Base-by-base conservation (phyloP, 176 grass and related monocot genomes). In the Coix lacrymajobi region DNA sequence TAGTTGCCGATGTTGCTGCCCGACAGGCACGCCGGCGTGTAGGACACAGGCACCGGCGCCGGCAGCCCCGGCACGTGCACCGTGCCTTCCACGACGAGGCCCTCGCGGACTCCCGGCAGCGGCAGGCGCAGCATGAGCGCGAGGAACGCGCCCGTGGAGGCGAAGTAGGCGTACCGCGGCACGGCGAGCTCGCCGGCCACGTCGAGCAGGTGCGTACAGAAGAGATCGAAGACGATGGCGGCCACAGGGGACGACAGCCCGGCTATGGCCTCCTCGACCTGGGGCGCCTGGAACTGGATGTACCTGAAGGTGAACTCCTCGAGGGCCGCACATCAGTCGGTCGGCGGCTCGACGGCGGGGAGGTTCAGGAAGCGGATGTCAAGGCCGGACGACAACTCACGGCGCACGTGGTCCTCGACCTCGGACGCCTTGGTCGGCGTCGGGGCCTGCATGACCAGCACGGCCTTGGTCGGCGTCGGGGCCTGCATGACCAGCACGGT, bases 101-200 rank as follows among this genome's bases (percentile, higher is more conserved):
- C 46, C 19, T 62, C 75, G 1, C 74, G 69, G 44, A 85, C 25
- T 62, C 37, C 65, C n/a, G 88, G 70, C 17, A 81, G 62, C 16
- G 71, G 51, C 4, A 81, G 48, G 36, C 80, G 62, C 8, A 85
- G 82, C 58, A 72, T 32, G 71, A 90, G 48, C 29, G 68, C 69
- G 62, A 85, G 83, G 15, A 70, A 69, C 71, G 88, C 72, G 60
- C 22, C 82, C 5, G 81, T 54, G 52, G 71, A 81, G 34, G 82
- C 41, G 71, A 85, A 69, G 79, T 81, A 90, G 32, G 72, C 68
- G 46, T 90, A 78, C 52, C 44, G 51, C 19, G 88, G 88, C 71
- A 82, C 65, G 60, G 63, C 78, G 69, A 85, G 69, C 8, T 85
- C 77, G 43, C 20, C 25, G 11, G 83, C 83, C 2, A 85, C 88